Evolutionary conservation across 2,329 filamentous ascomycete genomes (phyloP), one percentile per base, ranked within the genome.

Genomic region (Chaetomiaceae sp.): DNA sequence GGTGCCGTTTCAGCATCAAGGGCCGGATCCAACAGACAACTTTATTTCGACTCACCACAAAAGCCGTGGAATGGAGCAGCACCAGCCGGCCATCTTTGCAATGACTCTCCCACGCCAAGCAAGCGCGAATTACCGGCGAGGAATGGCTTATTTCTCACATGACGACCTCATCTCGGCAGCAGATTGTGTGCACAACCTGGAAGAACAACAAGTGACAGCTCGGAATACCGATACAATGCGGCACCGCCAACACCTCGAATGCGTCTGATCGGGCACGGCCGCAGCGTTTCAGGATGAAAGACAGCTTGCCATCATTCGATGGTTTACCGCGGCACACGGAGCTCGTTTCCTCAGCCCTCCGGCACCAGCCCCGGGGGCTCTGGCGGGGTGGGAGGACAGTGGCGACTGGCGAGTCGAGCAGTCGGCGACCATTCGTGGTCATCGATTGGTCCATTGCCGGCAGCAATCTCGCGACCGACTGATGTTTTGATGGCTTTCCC

Each of bases 31-130:
- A 39, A 44, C 25, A 11, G 1, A 19, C 52, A 59, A 58, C 57
- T 57, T 47, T 59, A 59, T 52, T 59, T 58, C 40, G 45, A 59
- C 57, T n/a, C n/a, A n/a, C n/a, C n/a, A n/a, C n/a, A n/a, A n/a
- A n/a, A n/a, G n/a, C n/a, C n/a, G n/a, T n/a, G n/a, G n/a, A n/a
- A n/a, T n/a, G n/a, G n/a, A n/a, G n/a, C n/a, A n/a, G n/a, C n/a
- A n/a, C n/a, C n/a, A n/a, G n/a, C n/a, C n/a, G 15, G 11, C 22
- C 22, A 11, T 25, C 8, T 15, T 3, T 15, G 9, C 22, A 42
- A 27, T 8, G 14, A 9, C 11, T 4, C 6, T 27, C 15, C 14
- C 5, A 11, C 23, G 6, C 22, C 7, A 27, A 42, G 39, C n/a
- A 15, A 42, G 22, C 27, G n/a, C n/a, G n/a, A 42, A 25, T 4